phyloP scores from a whole-genome alignment of 805 yeast species.

The Candida oleophila region DNA sequence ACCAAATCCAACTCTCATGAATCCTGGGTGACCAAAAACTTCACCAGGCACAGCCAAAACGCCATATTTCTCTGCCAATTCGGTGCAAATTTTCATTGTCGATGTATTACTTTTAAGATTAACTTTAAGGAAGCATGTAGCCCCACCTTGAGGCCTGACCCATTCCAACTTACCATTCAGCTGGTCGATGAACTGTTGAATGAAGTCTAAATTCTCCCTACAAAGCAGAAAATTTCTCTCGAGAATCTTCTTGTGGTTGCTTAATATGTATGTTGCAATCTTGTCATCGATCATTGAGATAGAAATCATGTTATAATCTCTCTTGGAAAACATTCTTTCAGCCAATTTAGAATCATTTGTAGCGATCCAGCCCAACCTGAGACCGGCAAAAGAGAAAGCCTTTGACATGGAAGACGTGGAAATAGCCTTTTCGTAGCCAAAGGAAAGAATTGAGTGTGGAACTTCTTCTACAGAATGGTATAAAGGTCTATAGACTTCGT shows the following conservation, averaged over 20 bases:
- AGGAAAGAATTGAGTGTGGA: conserved; percentile 41
- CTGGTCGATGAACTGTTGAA: conserved; percentile 31
- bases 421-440: conserved; percentile 42
- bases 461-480: conserved; percentile 34
- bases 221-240: conserved; percentile 42
- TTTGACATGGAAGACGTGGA: conserved; percentile 54
- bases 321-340: conserved; percentile 31
- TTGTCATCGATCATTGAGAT: conserved; percentile 47
- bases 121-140: conserved; percentile 44
- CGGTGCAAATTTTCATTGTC: conserved; percentile 32
- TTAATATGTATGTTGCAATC: conserved; percentile 43
- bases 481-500: conserved; percentile 56
- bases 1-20: conserved; percentile 49
- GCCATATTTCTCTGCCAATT: conserved; percentile 32
- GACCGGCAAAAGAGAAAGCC: conserved; percentile 53
- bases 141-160: conserved; percentile 48
- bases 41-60: conserved; percentile 52
- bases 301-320: conserved; percentile 53
- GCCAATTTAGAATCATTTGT: conserved; percentile 30
- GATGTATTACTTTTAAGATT: conserved; percentile 17
- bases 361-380: conserved; percentile 53
- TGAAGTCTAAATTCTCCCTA: conserved; percentile 28
- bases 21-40: conserved; percentile 41
- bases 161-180: conserved; percentile 34
- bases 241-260: conserved; percentile 31